phyloP scores from a whole-genome alignment of 192 early-diverging fungal species.

The Rhizophagus prolifer region DNA sequence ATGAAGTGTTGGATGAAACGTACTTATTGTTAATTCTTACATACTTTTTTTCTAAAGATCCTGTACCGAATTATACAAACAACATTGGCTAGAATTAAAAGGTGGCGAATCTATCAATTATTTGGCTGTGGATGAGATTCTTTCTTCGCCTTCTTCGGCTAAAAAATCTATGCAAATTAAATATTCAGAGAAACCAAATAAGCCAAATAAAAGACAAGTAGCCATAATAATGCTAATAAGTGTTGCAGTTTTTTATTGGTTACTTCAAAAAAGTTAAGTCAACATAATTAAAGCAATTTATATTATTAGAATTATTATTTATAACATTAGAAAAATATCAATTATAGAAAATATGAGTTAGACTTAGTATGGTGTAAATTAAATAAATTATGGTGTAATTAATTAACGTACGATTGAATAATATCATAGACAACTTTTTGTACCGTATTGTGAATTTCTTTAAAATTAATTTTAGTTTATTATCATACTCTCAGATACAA shows the following conservation, averaged over 20 bases:
- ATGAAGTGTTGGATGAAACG: constrained; percentile 40
- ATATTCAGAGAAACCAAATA: not conserved
- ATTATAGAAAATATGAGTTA: too few species aligned
- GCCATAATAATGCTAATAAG: not conserved
- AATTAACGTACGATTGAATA: too few species aligned
- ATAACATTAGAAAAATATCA: too few species aligned
- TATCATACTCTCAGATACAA: too few species aligned
- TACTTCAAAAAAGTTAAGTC: not conserved
- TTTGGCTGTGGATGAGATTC: not conserved
- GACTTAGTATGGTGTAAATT: too few species aligned
- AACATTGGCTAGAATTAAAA: not conserved
- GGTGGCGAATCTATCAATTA: not conserved
- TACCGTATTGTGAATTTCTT: too few species aligned
- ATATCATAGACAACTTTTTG: too few species aligned
- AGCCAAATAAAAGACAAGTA: not conserved
- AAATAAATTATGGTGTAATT: too few species aligned
- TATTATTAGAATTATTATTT: too few species aligned
- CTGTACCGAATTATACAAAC: not conserved
- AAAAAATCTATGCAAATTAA: not conserved
- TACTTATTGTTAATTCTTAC: constrained; percentile 29
- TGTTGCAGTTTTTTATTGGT: not conserved
- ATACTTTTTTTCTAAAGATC: not conserved
- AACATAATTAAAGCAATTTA: too few species aligned
- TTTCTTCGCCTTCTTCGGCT: not conserved
- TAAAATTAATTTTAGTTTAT: too few species aligned